A percentile compares a stretch with the other conserved stretches of the same genome.
phyloP scores from a whole-genome alignment of 768 basidiomycete genomes.

The Cantharellus anzutake region DNA sequence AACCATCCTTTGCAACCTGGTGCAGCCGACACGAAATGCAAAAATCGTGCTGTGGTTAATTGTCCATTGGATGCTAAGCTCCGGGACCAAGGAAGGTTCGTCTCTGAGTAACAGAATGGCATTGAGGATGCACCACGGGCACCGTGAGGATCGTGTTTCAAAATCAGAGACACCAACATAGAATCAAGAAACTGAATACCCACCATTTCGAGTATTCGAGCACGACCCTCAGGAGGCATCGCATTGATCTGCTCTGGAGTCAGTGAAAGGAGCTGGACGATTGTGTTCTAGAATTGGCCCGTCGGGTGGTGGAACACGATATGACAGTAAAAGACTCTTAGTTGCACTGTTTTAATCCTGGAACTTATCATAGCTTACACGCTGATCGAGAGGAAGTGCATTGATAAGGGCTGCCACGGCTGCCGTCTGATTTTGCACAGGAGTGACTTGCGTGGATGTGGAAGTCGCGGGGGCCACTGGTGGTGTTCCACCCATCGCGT shows the following conservation, averaged over 20 bases:
- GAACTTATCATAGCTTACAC: too few species aligned
- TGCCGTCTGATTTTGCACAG: too few species aligned
- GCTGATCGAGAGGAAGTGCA: too few species aligned
- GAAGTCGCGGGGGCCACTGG: too few species aligned
- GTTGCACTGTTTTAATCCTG: too few species aligned
- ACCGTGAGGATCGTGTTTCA: background rate
- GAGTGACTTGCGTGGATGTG: too few species aligned
- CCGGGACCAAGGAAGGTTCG: background rate
- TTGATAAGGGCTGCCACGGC: too few species aligned
- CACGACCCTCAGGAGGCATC: constrained; percentile 21
- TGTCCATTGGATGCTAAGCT: background rate
- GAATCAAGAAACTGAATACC: constrained; percentile 8
- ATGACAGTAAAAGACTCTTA: too few species aligned
- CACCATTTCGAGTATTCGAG: constrained; percentile 23
- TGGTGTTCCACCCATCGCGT: too few species aligned
- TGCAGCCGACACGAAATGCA: background rate
- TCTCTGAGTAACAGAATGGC: background rate
- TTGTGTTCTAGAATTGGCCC: background rate
- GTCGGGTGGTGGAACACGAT: too few species aligned
- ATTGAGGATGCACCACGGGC: background rate
- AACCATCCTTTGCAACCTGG: background rate
- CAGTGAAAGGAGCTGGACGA: constrained; percentile 16
- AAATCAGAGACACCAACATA: background rate
- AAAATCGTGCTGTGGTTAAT: background rate
- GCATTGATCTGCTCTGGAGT: constrained; percentile 23